phyloP scores from a whole-genome alignment of 2,329 filamentous ascomycete species.

The Alternaria dauci region DNA sequence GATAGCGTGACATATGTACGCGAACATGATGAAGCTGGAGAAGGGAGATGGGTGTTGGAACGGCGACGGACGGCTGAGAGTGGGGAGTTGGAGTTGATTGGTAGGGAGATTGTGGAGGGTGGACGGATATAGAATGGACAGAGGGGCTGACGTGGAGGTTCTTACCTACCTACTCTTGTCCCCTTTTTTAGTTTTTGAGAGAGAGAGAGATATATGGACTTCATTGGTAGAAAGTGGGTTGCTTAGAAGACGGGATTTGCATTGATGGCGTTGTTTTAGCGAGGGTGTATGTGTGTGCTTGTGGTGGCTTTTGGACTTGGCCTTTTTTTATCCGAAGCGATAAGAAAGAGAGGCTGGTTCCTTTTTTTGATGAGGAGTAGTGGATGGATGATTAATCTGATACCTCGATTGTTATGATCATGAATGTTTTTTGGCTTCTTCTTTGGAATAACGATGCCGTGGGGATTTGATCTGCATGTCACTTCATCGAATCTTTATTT shows the following conservation, averaged over 20 bases:
- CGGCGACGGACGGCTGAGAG: conserved; percentile 70
- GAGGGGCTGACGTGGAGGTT: neutral
- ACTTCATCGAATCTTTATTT: too few relatives aligned
- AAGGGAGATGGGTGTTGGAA: conserved; percentile 73
- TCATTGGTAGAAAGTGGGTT: neutral
- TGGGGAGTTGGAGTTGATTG: conserved; percentile 71
- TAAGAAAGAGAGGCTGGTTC: conserved; percentile 1
- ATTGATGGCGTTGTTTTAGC: neutral
- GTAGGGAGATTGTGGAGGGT: conserved; percentile 69
- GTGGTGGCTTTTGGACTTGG: neutral
- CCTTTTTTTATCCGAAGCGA: neutral
- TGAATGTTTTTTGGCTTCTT: neutral
- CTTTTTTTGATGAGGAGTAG: neutral
- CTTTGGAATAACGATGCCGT: neutral
- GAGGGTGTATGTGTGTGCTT: neutral
- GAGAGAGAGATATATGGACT: too few relatives aligned
- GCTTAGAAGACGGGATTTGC: neutral
- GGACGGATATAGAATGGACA: conserved; percentile 45
- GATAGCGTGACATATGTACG: conserved; percentile 74
- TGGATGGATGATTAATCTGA: neutral
- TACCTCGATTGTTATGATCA: neutral
- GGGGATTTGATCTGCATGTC: too few relatives aligned
- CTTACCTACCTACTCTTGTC: too few relatives aligned
- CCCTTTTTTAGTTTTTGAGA: neutral
- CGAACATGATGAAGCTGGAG: conserved; percentile 67